Evolutionary conservation across 805 yeast genomes (phyloP).

Genomic region (Candida stauntonica): DNA sequence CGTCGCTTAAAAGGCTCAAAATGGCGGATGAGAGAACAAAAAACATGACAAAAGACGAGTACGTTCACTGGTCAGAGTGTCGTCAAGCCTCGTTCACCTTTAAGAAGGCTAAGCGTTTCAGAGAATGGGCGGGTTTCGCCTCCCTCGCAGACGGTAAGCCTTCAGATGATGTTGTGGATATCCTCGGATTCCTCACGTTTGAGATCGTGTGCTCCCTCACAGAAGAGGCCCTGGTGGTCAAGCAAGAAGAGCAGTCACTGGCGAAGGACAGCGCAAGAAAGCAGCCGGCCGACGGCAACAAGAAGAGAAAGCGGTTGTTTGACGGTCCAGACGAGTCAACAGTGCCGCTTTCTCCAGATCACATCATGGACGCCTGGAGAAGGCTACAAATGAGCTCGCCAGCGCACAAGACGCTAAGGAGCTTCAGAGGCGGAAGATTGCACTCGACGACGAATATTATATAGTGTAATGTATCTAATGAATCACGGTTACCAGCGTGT

Average conservation of each 20-base stretch:
- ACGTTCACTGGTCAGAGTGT: conserved; percentile 98
- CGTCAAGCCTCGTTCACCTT: conserved; percentile 96
- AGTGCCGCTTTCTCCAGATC: conserved; percentile 72
- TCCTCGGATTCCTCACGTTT: conserved; percentile 89
- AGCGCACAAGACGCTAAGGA: conserved; percentile 59
- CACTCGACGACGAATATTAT: conserved; percentile 32
- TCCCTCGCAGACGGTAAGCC: conserved; percentile 86
- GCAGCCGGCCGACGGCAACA: conserved; percentile 34
- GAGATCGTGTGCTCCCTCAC: conserved; percentile 95
- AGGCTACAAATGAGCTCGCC: conserved; percentile 56
- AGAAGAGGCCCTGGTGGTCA: conserved; percentile 82
- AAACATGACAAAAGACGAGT: conserved; percentile 94
- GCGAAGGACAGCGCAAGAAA: conserved; percentile 25
- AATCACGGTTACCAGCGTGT: background rate
- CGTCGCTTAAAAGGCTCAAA: conserved; percentile 83
- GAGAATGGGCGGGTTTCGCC: conserved; percentile 93
- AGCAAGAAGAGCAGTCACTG: conserved; percentile 58
- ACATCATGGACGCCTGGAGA: conserved; percentile 88
- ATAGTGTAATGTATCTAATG: conserved; percentile 11
- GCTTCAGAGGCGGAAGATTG: conserved; percentile 53
- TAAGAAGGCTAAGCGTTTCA: conserved; percentile 86
- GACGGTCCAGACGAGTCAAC: conserved; percentile 87
- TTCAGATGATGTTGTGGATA: conserved; percentile 94
- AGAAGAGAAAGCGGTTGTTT: conserved; percentile 57
- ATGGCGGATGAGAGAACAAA: conserved; percentile 92